These are phyloP conservation scores for Pseudognaphalium luteoalbum DNA, from an alignment of 129 eudicot genomes.

Conservation along the genomic window DNA sequence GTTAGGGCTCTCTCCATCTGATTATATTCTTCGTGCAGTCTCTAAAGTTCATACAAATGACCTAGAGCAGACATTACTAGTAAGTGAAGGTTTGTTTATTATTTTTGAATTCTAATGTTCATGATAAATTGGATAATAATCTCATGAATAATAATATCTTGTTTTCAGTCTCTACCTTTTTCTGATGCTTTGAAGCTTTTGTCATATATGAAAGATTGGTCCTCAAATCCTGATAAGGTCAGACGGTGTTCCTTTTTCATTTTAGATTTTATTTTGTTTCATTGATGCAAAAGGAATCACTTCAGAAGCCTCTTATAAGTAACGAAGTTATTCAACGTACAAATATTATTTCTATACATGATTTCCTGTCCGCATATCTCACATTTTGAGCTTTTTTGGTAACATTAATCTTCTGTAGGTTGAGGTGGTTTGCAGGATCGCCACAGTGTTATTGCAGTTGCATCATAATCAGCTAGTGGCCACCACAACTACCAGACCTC, in stretches of 20 bases:
- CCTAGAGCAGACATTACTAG: conserved; percentile 93
- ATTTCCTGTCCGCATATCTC: background rate
- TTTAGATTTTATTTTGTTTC: background rate
- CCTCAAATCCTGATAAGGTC: conserved; percentile 77
- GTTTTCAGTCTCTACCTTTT: conserved; percentile 85
- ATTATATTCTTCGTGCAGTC: conserved; percentile 71
- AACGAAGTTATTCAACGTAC: background rate
- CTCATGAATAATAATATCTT: conserved; percentile 9
- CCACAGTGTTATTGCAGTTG: conserved; percentile 68
- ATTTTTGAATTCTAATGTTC: background rate
- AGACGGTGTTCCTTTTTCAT: conserved; percentile 3
- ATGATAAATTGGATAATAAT: background rate
- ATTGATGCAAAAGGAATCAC: conserved; percentile 2
- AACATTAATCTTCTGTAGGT: conserved; percentile 52
- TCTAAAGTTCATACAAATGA: conserved; percentile 88
- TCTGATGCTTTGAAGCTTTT: conserved; percentile 87
- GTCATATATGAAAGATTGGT: conserved; percentile 76
- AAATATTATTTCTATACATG: background rate
- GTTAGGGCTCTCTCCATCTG: conserved; percentile 79
- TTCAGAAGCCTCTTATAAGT: background rate
- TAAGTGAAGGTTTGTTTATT: conserved; percentile 29
- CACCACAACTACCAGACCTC: conserved; percentile 70
- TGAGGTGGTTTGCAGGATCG: conserved; percentile 87
- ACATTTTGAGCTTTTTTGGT: conserved; percentile 13
- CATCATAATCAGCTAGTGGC: conserved; percentile 82